Base-by-base conservation (phyloP, 257 asterid genomes). In the Jacaranda mimosifolia region DNA sequence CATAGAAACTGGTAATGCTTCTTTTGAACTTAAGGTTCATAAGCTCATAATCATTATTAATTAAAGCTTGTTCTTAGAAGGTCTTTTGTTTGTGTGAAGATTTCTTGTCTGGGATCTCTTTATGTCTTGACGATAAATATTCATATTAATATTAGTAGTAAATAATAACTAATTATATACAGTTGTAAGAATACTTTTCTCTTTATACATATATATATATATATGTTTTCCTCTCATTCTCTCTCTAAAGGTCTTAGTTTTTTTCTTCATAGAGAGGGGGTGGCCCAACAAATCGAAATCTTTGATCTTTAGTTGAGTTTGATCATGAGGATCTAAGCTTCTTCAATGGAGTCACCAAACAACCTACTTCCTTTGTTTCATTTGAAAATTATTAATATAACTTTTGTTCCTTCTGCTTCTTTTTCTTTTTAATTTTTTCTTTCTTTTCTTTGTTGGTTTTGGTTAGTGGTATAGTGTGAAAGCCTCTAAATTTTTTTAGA, bases 71-170 rank as follows among this genome's bases (percentile, higher is more conserved):
- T 26, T 93, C 89, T 88, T 81, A 76, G 96, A 90, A 90, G 94
- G 86, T 90, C 89, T 88, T 89, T 91, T 83, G 92, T 94, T 91
- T 83, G 87, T 91, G 91, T 85, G 82, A 72, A 90, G 91, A 87
- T 94, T 94, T 90, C 95, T 89, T 89, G 88, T 94, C 94, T 94
- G 91, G 94, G 98, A 94, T 94, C 94, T 91, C 94, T 83, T 88
- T 87, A 78, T 86, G 84, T 85, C 83, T 74, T 62, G 19, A 75
- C 76, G 69, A 74, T 49, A 69, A 73, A 68, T 68, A 72, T 43
- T 75, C 48, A 66, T 80, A 56, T 55, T 76, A 71, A 74, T 80
- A 19, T 12, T 45, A 59, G 18, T 63, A 70, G 15, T 77, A 62
- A n/a, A n/a, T n/a, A 53, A 14, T 14, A 15, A 64, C 63, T 76